A percentile compares a stretch with the other conserved stretches of the same genome.
These are phyloP conservation scores for Xylaria sp. DNA, from an alignment of 2,329 filamentous ascomycete genomes.

Conservation along the genomic window DNA sequence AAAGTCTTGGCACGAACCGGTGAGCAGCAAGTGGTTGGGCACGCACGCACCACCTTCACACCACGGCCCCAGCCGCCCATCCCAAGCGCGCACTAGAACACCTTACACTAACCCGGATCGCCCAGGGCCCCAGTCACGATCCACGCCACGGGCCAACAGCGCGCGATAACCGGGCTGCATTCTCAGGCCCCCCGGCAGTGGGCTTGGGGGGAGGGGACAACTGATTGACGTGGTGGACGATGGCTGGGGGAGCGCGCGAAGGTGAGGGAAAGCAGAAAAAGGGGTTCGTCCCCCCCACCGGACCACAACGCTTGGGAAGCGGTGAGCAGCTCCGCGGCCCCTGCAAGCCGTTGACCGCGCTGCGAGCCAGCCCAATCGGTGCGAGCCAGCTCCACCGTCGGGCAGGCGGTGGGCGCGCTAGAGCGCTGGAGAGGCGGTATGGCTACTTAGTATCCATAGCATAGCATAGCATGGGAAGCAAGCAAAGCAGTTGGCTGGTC, in stretches of 20 bases:
- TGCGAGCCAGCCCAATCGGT: neutral
- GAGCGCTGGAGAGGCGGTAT: too few species aligned
- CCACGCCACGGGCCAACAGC: neutral
- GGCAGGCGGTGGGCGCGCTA: too few species aligned
- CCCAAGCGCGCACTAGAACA: neutral
- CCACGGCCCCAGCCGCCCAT: neutral
- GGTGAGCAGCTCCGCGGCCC: constrained; percentile 14
- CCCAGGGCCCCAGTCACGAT: neutral
- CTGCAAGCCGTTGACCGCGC: constrained; percentile 6
- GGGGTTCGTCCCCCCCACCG: constrained; percentile 5
- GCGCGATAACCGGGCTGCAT: neutral
- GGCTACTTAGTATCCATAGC: too few species aligned
- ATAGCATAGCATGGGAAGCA: too few species aligned
- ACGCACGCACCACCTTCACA: constrained; percentile 4
- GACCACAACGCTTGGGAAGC: constrained; percentile 5
- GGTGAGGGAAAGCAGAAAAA: neutral
- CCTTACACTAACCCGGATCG: neutral
- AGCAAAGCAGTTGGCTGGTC: too few species aligned
- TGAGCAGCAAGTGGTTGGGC: constrained; percentile 8
- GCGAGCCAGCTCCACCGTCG: too few species aligned
- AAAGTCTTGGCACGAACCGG: too few species aligned
- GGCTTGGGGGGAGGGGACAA: constrained; percentile 7
- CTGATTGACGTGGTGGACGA: constrained; percentile 29
- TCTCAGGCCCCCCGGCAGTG: neutral
- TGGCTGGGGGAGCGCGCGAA: constrained; percentile 23